These are phyloP conservation scores for Ceratocystis cubensis DNA, from an alignment of 2,329 filamentous ascomycete species.

Conservation along the genomic window DNA sequence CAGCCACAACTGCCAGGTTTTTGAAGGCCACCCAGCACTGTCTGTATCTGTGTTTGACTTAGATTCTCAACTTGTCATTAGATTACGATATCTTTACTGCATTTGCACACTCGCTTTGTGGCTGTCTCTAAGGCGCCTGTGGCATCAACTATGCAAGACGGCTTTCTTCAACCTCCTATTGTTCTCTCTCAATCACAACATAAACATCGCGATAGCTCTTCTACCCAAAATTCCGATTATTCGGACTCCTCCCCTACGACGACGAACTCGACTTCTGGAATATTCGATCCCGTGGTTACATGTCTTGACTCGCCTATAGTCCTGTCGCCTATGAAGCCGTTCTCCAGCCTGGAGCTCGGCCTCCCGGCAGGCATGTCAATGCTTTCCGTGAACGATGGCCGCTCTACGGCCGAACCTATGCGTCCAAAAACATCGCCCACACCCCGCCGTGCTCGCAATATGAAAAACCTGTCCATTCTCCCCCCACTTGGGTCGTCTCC, in stretches of 20 bases:
- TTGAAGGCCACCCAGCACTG: too few species aligned
- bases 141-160: neutral
- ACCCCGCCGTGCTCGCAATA: slow-evolving; percentile 62
- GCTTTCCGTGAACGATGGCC: slow-evolving; percentile 34
- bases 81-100: too few species aligned
- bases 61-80: too few species aligned
- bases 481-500: slow-evolving; percentile 40
- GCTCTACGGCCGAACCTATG: slow-evolving; percentile 29
- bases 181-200: neutral
- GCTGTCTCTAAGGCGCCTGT: neutral
- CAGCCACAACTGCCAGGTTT: too few species aligned
- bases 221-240: slow-evolving; percentile 67
- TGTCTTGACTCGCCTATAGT: slow-evolving; percentile 82
- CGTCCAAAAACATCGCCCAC: slow-evolving; percentile 56
- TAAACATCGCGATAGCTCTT: slow-evolving; percentile 30
- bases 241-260: slow-evolving; percentile 92
- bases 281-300: slow-evolving; percentile 82
- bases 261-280: slow-evolving; percentile 77
- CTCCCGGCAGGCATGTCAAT: slow-evolving; percentile 27
- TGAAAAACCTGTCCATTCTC: slow-evolving; percentile 74
- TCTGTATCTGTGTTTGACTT: too few species aligned
- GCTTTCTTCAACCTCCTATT: slow-evolving; percentile 3
- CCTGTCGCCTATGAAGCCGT: slow-evolving; percentile 57
- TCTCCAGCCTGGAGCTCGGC: slow-evolving; percentile 46
- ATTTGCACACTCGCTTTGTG: neutral